A percentile compares a stretch with the other conserved stretches of the same genome.
Conservation (phyloP, 352 stramenopile genomes). For the Peronospora farinosa region DNA sequence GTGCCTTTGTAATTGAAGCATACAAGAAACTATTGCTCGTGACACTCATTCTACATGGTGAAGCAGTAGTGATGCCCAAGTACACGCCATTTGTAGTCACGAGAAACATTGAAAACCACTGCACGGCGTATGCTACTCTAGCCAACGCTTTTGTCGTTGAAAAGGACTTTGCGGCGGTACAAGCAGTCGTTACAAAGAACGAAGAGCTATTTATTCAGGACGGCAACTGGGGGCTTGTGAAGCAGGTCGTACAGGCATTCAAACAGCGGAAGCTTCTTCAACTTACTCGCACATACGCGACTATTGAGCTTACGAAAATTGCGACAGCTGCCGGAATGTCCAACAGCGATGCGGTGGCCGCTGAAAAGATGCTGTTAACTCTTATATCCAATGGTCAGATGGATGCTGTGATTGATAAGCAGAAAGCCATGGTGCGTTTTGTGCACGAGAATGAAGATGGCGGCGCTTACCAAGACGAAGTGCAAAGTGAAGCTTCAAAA, state of each 20-base stretch:
- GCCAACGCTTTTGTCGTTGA: slow-evolving; percentile 45
- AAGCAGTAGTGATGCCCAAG: slow-evolving; percentile 58
- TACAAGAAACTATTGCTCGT: slow-evolving; percentile 80
- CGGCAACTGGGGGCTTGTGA: slow-evolving; percentile 70
- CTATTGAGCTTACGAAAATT: slow-evolving; percentile 62
- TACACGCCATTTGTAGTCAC: slow-evolving; percentile 75
- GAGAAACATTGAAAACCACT: slow-evolving; percentile 65
- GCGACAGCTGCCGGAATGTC: slow-evolving; percentile 40
- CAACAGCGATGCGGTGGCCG: slow-evolving; percentile 25
- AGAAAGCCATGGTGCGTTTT: slow-evolving; percentile 75
- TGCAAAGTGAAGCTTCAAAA: slow-evolving; percentile 39
- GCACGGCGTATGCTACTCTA: slow-evolving; percentile 50
- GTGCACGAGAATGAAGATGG: slow-evolving; percentile 53
- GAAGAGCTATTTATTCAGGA: slow-evolving; percentile 47
- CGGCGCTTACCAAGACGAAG: slow-evolving; percentile 21
- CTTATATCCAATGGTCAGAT: slow-evolving; percentile 52
- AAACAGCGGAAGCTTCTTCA: slow-evolving; percentile 67
- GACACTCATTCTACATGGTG: slow-evolving; percentile 53
- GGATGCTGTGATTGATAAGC: slow-evolving; percentile 64
- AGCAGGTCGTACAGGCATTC: slow-evolving; percentile 62
- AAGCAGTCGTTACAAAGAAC: slow-evolving; percentile 38
- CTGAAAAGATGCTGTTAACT: slow-evolving; percentile 59
- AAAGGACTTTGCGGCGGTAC: slow-evolving; percentile 31
- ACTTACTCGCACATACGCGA: slow-evolving; percentile 74
- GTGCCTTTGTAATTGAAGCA: slow-evolving; percentile 72